These are phyloP conservation scores for Lachancea lanzarotensis DNA, from an alignment of 805 yeast species.

Conservation along the genomic window DNA sequence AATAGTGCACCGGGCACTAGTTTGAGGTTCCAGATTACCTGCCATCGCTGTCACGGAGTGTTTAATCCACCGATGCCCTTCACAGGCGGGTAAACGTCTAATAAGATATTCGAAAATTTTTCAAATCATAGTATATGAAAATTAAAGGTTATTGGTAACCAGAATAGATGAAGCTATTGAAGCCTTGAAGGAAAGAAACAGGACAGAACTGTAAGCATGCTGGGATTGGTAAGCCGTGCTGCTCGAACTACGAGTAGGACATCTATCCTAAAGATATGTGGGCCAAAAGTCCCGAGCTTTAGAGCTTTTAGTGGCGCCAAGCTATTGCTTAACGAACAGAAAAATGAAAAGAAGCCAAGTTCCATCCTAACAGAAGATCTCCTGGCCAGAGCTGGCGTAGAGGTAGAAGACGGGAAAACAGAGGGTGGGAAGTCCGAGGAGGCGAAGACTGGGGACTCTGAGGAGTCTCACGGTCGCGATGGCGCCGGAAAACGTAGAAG, in stretches of 20 bases:
- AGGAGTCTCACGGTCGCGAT: constrained; percentile 10
- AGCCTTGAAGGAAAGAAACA: neutral
- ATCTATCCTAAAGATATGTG: neutral
- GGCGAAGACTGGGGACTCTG: constrained; percentile 9
- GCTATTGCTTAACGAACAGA: constrained; percentile 4
- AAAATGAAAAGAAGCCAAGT: constrained; percentile 28
- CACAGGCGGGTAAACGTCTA: constrained; percentile 4
- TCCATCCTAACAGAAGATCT: constrained; percentile 75
- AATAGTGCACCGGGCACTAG: constrained; percentile 53
- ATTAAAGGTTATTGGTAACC: no score
- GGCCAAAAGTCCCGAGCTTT: neutral
- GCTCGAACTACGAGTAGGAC: neutral
- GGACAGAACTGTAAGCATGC: neutral
- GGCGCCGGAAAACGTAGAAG: constrained; percentile 34
- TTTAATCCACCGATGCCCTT: neutral
- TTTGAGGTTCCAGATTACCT: constrained; percentile 41
- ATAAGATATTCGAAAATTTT: neutral
- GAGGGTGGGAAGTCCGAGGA: constrained; percentile 2
- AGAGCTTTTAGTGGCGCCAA: constrained; percentile 5
- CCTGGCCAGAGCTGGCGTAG: constrained; percentile 79
- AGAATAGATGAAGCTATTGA: neutral
- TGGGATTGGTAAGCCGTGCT: constrained; percentile 2
- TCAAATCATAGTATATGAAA: neutral
- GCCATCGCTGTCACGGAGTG: neutral
- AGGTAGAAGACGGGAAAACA: constrained; percentile 34